Conservation (phyloP, 2,329 filamentous ascomycete genomes). For the Apiospora phragmitis region DNA sequence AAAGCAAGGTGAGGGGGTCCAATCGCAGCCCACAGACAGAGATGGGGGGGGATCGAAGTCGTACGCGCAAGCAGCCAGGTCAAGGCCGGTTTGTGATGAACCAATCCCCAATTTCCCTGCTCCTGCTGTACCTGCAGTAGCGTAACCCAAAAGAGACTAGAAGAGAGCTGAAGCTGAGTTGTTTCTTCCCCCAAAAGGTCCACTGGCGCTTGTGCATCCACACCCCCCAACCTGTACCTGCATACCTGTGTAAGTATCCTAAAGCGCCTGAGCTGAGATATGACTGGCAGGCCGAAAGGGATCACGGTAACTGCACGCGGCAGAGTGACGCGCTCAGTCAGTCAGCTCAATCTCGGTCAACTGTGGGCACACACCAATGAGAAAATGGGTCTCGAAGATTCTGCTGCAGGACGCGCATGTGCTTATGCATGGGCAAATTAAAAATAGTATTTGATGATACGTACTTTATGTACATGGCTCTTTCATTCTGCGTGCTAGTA, state of each 20-base stretch:
- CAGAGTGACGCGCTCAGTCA: background rate
- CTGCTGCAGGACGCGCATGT: background rate
- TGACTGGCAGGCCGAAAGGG: background rate
- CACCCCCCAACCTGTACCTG: background rate
- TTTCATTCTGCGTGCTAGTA: background rate
- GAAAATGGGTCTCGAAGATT: background rate
- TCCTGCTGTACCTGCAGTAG: background rate
- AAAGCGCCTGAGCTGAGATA: background rate
- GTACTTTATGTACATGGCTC: background rate
- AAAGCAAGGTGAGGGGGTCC: background rate
- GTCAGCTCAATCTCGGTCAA: background rate
- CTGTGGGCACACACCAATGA: background rate
- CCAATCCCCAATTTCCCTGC: background rate
- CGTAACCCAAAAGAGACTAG: background rate
- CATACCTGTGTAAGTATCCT: background rate
- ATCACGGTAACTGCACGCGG: background rate
- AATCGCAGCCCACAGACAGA: background rate
- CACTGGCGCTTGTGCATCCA: background rate
- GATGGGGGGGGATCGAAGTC: background rate
- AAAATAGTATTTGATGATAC: background rate
- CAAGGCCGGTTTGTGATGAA: background rate
- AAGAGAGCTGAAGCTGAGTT: background rate
- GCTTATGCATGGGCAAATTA: background rate
- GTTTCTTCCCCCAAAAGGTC: background rate
- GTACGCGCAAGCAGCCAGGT: background rate